A percentile compares a stretch with the other conserved stretches of the same genome.
phyloP scores from a whole-genome alignment of 2,329 filamentous ascomycete genomes.

The Sclerotinia minor region DNA sequence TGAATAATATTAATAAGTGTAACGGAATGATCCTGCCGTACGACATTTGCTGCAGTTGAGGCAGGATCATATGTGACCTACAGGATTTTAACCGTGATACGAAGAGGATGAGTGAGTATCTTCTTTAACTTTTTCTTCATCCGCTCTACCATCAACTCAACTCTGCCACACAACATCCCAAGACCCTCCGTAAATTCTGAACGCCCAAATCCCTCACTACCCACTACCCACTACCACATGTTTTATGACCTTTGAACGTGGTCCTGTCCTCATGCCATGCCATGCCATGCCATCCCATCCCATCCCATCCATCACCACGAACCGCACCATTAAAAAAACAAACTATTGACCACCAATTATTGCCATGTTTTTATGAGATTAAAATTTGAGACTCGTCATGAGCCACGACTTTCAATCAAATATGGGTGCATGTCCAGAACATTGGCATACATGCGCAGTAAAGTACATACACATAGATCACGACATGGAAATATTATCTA shows the following conservation, averaged over 20 bases:
- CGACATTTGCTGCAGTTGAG: neutral
- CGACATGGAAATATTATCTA: slow-evolving; percentile 14
- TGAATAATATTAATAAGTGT: neutral
- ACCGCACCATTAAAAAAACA: slow-evolving; percentile 1
- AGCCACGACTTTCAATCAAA: slow-evolving; percentile 16
- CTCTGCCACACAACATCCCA: neutral
- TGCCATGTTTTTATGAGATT: slow-evolving; percentile 13
- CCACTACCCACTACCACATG: slow-evolving; percentile 2
- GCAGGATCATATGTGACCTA: slow-evolving; percentile 6
- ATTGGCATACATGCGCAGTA: too few species aligned
- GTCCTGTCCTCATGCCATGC: too few species aligned
- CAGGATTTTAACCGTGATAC: neutral
- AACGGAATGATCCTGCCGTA: neutral
- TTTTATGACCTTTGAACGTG: neutral
- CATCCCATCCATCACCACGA: neutral
- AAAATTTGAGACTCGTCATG: slow-evolving; percentile 22
- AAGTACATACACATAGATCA: neutral
- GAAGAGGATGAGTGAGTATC: neutral
- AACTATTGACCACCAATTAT: neutral
- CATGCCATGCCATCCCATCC: too few species aligned
- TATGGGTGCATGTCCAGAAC: slow-evolving; percentile 8
- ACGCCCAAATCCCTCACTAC: neutral
- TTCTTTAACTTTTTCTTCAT: neutral
- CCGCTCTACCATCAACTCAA: neutral
- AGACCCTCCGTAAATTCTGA: neutral